Base-by-base conservation (phyloP, 2,329 filamentous ascomycete species). In the Diplodia intermedia region DNA sequence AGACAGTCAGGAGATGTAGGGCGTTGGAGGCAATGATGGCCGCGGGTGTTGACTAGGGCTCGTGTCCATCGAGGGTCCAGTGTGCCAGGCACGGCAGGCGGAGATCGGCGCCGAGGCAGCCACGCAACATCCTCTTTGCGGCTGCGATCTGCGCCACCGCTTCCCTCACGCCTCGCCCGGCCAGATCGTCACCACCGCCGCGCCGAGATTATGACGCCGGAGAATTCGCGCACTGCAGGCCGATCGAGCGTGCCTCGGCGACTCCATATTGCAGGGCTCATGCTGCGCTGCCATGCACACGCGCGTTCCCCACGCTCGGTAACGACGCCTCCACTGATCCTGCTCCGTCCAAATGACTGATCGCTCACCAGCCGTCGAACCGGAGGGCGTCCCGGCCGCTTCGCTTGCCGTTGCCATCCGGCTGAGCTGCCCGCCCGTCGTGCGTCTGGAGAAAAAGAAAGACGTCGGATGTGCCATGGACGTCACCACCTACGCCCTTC, bases 211-310 rank as follows among this genome's bases (percentile, higher is more conserved):
- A 52, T 52, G 26, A 63, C 60, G 60, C 43, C 57, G 60, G 60
- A 63, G 47, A 63, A 63, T 63, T 63, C 29, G 50, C 60, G 60
- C 60, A 63, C 55, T 29, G 15, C 31, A 33, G 31, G 31, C 31
- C 31, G 31, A 33, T 33, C 31, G 31, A 8, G 31, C 7, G 31
- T 33, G 31, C 31, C 31, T 33, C 31, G 31, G 26, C 26, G 26
- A 26, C 26, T 9, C 31, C 31, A 33, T 33, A 20, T 23, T 57
- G n/a, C 20, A 23, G 20, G 20, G 23, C 36, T 47, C 31, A 26
- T 20, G 54, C 54, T n/a, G 18, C 54, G 33, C 54, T 26, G 26
- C 31, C 31, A 33, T 33, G 31, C 31, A 9, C 31, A 33, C 54
- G 6, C n/a, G 20, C 20, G 31, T 47, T 38, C 60, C 60, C 60